Evolutionary conservation across 768 basidiomycete genomes (phyloP).

Genomic region (Zangia roseola): DNA sequence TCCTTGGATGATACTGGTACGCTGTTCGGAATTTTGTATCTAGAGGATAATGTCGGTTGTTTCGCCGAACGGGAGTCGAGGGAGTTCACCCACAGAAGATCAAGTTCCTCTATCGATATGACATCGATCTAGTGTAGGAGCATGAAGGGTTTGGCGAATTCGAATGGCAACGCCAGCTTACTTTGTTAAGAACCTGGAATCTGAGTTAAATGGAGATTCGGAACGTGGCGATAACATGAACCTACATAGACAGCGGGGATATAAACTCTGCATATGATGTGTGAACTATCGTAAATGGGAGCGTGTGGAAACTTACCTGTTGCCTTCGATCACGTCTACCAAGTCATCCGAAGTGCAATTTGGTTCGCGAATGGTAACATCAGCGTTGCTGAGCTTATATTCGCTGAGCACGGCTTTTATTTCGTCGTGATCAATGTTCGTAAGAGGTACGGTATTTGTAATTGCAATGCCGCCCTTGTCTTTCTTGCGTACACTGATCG

Average conservation of each 20-base stretch:
- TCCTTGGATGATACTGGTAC: constrained; percentile 92
- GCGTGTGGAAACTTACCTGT: constrained; percentile 48
- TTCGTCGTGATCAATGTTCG: constrained; percentile 93
- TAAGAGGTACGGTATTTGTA: constrained; percentile 94
- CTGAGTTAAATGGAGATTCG: background rate
- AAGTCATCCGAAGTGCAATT: constrained; percentile 93
- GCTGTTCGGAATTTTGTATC: constrained; percentile 92
- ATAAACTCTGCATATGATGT: constrained; percentile 63
- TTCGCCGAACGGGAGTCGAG: constrained; percentile 7
- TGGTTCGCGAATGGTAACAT: constrained; percentile 90
- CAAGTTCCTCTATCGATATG: constrained; percentile 97
- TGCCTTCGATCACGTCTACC: constrained; percentile 97
- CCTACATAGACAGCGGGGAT: constrained; percentile 89
- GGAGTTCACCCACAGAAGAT: constrained; percentile 59
- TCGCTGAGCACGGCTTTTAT: constrained; percentile 94
- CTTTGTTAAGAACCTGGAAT: constrained; percentile 78
- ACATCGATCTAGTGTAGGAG: constrained; percentile 75
- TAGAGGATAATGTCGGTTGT: constrained; percentile 21
- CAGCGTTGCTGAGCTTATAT: constrained; percentile 85
- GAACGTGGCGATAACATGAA: constrained; percentile 5
- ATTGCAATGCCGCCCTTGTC: constrained; percentile 92
- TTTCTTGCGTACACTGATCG: constrained; percentile 78
- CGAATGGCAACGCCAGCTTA: constrained; percentile 26
- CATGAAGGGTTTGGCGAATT: background rate
- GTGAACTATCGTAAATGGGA: constrained; percentile 1